Evolutionary conservation across 129 eudicot species (phyloP).

Genomic region (Oenanthe sinensis): DNA sequence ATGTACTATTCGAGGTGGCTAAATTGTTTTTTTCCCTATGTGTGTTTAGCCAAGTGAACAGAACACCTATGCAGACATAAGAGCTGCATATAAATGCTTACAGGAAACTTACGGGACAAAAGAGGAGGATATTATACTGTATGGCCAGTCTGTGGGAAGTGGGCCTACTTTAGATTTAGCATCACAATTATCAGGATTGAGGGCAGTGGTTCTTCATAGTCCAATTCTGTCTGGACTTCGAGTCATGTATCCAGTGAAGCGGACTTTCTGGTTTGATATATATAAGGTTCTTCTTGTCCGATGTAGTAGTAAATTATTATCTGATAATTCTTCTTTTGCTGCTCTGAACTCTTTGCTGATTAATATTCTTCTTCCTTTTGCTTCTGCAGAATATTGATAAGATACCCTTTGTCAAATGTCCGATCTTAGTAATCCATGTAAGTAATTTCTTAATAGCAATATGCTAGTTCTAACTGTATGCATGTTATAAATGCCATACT

Average conservation of each 20-base stretch:
- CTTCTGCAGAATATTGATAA: constrained; percentile 89
- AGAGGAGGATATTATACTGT: constrained; percentile 80
- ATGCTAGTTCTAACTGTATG: not conserved
- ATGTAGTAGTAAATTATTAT: not conserved
- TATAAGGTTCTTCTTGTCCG: constrained; percentile 52
- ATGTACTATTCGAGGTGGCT: not conserved
- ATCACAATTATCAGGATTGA: constrained; percentile 60
- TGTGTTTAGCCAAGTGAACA: constrained; percentile 75
- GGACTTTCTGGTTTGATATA: constrained; percentile 94
- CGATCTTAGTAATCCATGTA: constrained; percentile 85
- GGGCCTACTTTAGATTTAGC: constrained; percentile 95
- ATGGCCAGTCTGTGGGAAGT: constrained; percentile 98
- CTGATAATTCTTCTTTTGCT: constrained; percentile 3
- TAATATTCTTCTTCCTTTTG: not conserved
- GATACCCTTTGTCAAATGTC: constrained; percentile 72
- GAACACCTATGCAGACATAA: constrained; percentile 93
- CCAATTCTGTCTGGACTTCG: constrained; percentile 90
- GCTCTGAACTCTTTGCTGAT: not conserved
- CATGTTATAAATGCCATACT: not conserved
- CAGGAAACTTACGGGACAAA: constrained; percentile 65
- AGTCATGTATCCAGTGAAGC: constrained; percentile 97
- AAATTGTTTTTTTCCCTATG: constrained; percentile 6
- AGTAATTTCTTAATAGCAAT: constrained; percentile 18
- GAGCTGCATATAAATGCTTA: constrained; percentile 88
- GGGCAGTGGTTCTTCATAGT: constrained; percentile 97